Evolutionary conservation across 2,329 filamentous ascomycete genomes (phyloP), one percentile per base, ranked within the genome.

Genomic region (Diaporthe australafricana): DNA sequence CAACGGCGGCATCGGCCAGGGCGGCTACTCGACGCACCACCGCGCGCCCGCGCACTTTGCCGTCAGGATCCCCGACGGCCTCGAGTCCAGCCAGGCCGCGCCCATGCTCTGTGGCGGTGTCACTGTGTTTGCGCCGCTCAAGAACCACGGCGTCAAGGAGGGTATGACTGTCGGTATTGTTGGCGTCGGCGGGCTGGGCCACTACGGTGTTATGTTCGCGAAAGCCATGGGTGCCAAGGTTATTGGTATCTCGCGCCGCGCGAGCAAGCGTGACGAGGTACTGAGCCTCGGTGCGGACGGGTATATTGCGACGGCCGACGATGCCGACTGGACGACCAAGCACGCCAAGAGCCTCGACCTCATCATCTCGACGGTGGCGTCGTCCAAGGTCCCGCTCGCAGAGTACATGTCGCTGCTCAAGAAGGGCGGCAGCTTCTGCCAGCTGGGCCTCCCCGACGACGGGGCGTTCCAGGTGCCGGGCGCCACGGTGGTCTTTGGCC

Each of bases 71-170:
- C 84, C 84, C 5, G 83, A 85, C 35, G 79, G 78, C 5, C 70
- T 86, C 17, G 77, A 78, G 60, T 80, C 80, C 12, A 81, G 80
- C n/a, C 75, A 79, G 30, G 83, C 83, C 1, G 84, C 91, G 14
- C 91, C 91, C 1, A 90, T 94, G 87, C 83, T 94, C 47, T 93
- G 92, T 76, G 92, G 87, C 27, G 92, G 92, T 8, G 86, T 93
- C 40, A 94, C 92, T 0, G 84, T 91, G 7, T 94, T 86, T 77
- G 84, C 85, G 14, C 92, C 92, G 1, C 78, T 94, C 68, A 88
- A 70, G 70, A 52, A 55, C 25, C 68, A 92, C 72, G 89, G 88
- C 1, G 88, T 87, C 48, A 92, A 91, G 0, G 90, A 90, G 0
- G 91, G 91, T 3, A 93, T 91, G 81, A 85, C 80, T 1, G 90